These are phyloP conservation scores for Yamadazyma atmosphaerica DNA, from an alignment of 1,139 yeast species.

Conservation along the genomic window DNA sequence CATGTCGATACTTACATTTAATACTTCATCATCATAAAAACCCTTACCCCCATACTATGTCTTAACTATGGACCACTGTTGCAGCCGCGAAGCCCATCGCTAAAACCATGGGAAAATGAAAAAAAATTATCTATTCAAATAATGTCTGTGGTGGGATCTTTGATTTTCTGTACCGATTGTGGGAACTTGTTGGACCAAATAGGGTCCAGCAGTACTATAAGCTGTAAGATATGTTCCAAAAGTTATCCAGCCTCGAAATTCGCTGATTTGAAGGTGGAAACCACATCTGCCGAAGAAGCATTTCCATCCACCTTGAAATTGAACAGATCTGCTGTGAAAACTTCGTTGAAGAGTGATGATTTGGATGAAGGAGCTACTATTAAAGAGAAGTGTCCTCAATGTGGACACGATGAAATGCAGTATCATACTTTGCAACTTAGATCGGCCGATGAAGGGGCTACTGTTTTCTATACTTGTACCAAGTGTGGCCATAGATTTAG, in stretches of 20 bases:
- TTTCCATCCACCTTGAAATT: conserved; percentile 83
- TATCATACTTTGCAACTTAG: conserved; percentile 94
- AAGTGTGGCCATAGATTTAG: conserved; percentile 90
- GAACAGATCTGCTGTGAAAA: conserved; percentile 88
- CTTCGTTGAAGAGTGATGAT: conserved; percentile 73
- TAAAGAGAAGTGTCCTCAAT: conserved; percentile 94
- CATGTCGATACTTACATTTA: too few relatives aligned
- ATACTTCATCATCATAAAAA: neutral
- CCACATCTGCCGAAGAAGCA: conserved; percentile 85
- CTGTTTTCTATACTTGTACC: conserved; percentile 93
- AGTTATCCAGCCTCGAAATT: conserved; percentile 59
- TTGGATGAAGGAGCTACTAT: conserved; percentile 93
- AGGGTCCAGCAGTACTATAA: conserved; percentile 47
- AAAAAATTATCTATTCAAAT: neutral
- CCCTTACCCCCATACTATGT: neutral
- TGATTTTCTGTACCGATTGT: conserved; percentile 91
- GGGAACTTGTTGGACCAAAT: conserved; percentile 83
- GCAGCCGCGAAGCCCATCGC: conserved; percentile 2
- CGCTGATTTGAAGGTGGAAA: conserved; percentile 79
- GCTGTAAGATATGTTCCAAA: conserved; percentile 69
- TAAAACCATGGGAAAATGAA: neutral
- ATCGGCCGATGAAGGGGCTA: conserved; percentile 98
- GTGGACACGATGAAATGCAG: conserved; percentile 98
- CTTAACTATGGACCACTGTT: too few relatives aligned
- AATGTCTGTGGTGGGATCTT: conserved; percentile 96